These are phyloP conservation scores for Citeromyces hawaiiensis DNA, from an alignment of 1,139 yeast genomes.

Conservation along the genomic window DNA sequence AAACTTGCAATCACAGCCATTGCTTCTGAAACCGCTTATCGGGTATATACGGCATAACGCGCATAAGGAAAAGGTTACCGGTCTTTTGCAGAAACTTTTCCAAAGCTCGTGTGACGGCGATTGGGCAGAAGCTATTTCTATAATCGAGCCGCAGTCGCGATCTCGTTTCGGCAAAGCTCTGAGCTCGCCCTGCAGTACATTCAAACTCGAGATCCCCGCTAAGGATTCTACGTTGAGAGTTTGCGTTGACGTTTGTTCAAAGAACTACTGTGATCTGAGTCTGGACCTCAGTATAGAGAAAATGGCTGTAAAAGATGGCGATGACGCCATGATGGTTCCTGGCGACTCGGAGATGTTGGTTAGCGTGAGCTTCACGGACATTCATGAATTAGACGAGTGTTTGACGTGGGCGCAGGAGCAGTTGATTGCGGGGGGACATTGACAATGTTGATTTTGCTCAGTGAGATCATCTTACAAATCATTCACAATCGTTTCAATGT, in stretches of 20 bases:
- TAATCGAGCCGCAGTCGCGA: neutral
- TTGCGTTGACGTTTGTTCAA: neutral
- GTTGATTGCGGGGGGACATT: neutral
- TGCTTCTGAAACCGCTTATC: constrained; percentile 50
- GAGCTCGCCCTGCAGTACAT: neutral
- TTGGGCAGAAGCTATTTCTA: constrained; percentile 4
- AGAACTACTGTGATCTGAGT: neutral
- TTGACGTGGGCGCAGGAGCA: constrained; percentile 37
- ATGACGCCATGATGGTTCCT: neutral
- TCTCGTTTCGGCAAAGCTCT: neutral
- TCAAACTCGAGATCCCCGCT: neutral
- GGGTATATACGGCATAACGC: constrained; percentile 58
- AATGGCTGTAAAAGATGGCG: neutral
- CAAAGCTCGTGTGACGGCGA: constrained; percentile 14
- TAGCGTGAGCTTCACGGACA: constrained; percentile 39
- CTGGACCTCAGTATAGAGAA: neutral
- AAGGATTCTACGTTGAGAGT: neutral
- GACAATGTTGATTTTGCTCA: no score
- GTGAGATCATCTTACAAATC: no score
- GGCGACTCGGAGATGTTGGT: constrained; percentile 23
- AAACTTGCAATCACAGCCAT: constrained; percentile 20
- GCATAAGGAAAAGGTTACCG: constrained; percentile 27
- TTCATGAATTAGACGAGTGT: constrained; percentile 52
- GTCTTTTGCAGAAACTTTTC: constrained; percentile 26
- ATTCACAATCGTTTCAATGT: no score